Evolutionary conservation across 2,329 filamentous ascomycete genomes (phyloP), one percentile per base, ranked within the genome.

Genomic region (Trichophyton simii): DNA sequence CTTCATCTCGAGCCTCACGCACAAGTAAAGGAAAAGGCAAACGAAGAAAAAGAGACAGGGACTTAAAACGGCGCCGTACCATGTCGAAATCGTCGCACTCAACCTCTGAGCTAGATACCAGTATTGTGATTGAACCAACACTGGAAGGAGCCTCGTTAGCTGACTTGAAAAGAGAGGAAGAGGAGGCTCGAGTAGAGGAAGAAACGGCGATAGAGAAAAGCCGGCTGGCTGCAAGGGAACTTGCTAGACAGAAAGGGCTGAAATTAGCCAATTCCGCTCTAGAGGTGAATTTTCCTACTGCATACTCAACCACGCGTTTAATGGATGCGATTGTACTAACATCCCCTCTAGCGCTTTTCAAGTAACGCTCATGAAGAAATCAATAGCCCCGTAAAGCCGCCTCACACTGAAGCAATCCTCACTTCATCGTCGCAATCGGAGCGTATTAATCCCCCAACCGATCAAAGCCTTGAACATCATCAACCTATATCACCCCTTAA

Each of bases 81-180:
- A 42, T 36, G 66, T 63, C 62, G 0, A 70, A 70, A 57, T 67
- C 65, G n/a, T 66, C 67, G 41, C 68, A 71, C 0, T 66, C 65
- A 22, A 58, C 61, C 5, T 65, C 68, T 2, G 68, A 69, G 18
- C 65, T 63, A 25, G 71, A 71, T 20, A 34, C 22, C 22, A 54
- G 50, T 15, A 54, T 54, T n/a, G 52, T 69, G 60, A 65, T 72
- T 58, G 68, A 72, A 9, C 70, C 67, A 6, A 8, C 60, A 18
- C 62, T 68, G 20, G 69, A 73, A 46, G 72, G 77, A 1, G 76
- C 80, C 0, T 79, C 81, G 1, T 72, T 86, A 52, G 75, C 72
- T 3, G 82, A 84, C 60, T 68, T 86, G 11, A 79, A 80, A 66
- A 75, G 75, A 38, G 82, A 87, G 71, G 84, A 87, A 68, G 79